Percentiles rank a stretch among this genome's conserved stretches.
These are phyloP conservation scores for Heliosperma pusillum DNA, from an alignment of 148 eudicot species.

Conservation along the genomic window DNA sequence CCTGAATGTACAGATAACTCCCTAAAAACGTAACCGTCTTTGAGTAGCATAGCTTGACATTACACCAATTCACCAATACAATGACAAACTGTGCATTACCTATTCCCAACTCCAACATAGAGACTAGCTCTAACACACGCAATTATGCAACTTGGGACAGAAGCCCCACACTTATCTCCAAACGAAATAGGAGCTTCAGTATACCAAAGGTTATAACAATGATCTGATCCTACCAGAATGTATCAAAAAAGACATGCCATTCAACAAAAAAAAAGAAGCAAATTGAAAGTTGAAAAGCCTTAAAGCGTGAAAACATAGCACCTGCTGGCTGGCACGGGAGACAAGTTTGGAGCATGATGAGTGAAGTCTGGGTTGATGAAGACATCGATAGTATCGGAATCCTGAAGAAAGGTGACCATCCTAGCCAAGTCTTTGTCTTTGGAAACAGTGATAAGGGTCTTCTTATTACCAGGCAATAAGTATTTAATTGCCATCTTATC, in stretches of 20 bases:
- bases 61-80: background rate
- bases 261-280: background rate
- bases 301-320: background rate
- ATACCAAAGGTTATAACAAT: background rate
- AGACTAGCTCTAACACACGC: background rate
- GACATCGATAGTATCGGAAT: conserved; percentile 26
- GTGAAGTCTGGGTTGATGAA: background rate
- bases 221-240: background rate
- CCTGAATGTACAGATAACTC: too few relatives aligned
- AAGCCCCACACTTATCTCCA: background rate
- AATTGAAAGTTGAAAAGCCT: background rate
- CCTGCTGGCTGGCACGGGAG: conserved; percentile 8
- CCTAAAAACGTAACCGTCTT: too few relatives aligned
- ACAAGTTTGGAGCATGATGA: conserved; percentile 2
- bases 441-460: conserved; percentile 63
- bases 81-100: background rate
- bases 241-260: background rate
- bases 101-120: background rate
- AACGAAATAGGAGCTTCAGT: background rate
- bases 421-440: conserved; percentile 75
- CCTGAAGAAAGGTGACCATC: conserved; percentile 61
- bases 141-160: background rate
- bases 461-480: conserved; percentile 70
- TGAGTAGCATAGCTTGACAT: too few relatives aligned
- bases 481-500: conserved; percentile 57